Conservation (phyloP, 83 land plant genomes). For the Isoetes engelmannii region DNA sequence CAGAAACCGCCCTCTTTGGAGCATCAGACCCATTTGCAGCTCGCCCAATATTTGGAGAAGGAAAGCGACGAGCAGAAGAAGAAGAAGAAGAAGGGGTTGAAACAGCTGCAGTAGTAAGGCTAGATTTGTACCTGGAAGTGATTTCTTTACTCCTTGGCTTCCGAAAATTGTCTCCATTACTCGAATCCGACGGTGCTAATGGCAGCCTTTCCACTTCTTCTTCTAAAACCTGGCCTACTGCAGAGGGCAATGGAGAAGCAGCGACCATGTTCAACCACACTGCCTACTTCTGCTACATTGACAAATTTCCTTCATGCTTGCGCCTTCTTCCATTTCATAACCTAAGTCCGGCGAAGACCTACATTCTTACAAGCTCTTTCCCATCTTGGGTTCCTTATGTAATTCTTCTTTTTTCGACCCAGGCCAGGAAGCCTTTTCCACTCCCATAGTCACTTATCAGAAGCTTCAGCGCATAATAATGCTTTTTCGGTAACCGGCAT, state of each 20-base stretch:
- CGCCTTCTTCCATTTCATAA: too few species aligned
- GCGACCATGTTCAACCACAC: conserved; percentile 12
- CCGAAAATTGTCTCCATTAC: neutral
- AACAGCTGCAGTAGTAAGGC: neutral
- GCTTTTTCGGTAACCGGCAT: too few species aligned
- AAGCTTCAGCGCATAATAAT: too few species aligned
- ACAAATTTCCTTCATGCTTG: too few species aligned
- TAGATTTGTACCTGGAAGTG: conserved; percentile 11
- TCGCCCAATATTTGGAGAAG: conserved; percentile 6
- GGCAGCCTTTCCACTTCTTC: neutral
- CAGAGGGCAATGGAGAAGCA: neutral
- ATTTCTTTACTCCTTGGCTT: conserved; percentile 3
- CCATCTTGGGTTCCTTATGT: too few species aligned
- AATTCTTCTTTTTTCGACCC: too few species aligned
- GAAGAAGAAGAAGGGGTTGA: neutral
- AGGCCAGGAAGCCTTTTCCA: too few species aligned
- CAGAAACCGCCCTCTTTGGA: conserved; percentile 3
- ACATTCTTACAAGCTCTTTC: too few species aligned
- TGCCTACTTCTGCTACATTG: too few species aligned
- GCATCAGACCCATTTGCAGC: neutral
- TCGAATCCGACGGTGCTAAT: neutral
- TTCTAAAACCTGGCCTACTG: neutral
- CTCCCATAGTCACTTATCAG: too few species aligned
- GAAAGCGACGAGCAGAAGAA: conserved; percentile 8
- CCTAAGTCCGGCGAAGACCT: too few species aligned